Evolutionary conservation across 2,329 filamentous ascomycete species (phyloP).

Genomic region (Alternaria postmessia): DNA sequence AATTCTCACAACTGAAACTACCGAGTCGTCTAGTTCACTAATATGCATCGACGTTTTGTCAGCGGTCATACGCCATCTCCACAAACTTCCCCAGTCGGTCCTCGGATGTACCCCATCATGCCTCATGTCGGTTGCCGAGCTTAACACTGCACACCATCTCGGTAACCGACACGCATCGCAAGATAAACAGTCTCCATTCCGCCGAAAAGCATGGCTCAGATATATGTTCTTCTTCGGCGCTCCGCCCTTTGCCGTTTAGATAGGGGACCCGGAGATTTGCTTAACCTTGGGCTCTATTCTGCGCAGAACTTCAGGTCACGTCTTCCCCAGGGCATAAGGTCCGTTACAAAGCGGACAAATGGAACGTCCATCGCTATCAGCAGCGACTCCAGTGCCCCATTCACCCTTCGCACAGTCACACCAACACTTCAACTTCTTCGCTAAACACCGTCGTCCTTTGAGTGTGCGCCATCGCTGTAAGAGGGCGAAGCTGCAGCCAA

Average conservation of each 20-base stretch:
- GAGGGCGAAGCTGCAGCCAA: constrained; percentile 50
- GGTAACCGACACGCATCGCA: constrained; percentile 19
- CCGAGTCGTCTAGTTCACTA: background rate
- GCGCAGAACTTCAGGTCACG: constrained; percentile 50
- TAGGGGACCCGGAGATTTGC: constrained; percentile 14
- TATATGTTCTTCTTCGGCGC: constrained; percentile 23
- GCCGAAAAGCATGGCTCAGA: constrained; percentile 26
- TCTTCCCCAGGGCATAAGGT: constrained; percentile 37
- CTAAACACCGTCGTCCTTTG: constrained; percentile 28
- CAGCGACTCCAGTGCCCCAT: constrained; percentile 29
- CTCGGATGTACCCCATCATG: constrained; percentile 36
- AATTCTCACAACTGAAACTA: background rate
- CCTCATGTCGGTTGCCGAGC: constrained; percentile 37
- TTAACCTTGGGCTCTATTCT: constrained; percentile 47
- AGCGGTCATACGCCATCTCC: constrained; percentile 4
- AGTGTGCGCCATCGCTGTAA: constrained; percentile 42
- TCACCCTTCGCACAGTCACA: constrained; percentile 32
- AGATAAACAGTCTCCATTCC: constrained; percentile 21
- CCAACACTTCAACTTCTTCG: constrained; percentile 22
- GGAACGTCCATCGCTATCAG: constrained; percentile 42
- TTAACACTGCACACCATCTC: constrained; percentile 31
- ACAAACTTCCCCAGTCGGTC: constrained; percentile 15
- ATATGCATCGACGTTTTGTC: background rate
- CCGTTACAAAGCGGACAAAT: constrained; percentile 49
- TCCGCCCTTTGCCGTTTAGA: constrained; percentile 7